A percentile compares a stretch with the other conserved stretches of the same genome.
Conservation (phyloP, 805 yeast genomes). For the Wickerhamiella lipophila region DNA sequence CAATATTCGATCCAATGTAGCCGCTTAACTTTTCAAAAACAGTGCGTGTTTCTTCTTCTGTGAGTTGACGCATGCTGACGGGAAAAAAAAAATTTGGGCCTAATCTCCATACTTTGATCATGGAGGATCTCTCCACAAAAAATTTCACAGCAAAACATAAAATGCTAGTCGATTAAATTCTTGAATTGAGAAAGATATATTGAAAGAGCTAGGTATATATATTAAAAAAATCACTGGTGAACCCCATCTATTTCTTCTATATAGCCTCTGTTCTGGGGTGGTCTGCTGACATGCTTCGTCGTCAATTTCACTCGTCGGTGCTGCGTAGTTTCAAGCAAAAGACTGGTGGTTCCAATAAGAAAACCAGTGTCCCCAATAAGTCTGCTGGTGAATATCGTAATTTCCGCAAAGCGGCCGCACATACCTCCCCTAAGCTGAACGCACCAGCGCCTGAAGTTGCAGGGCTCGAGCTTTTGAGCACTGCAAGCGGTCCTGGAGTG, state of each 20-base stretch:
- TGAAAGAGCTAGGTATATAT: no score
- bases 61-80: constrained; percentile 68
- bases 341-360: constrained; percentile 10
- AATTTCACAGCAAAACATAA: no score
- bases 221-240: no score
- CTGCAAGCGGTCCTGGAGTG: constrained; percentile 11
- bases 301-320: constrained; percentile 13
- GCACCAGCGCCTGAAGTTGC: constrained; percentile 17
- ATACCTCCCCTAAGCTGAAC: neutral
- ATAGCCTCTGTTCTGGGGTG: no score
- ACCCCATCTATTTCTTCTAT: no score
- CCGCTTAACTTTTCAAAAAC: constrained; percentile 94
- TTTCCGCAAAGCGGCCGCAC: constrained; percentile 20
- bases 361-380: constrained; percentile 15
- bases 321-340: constrained; percentile 14
- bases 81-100: neutral
- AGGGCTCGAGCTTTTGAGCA: constrained; percentile 1
- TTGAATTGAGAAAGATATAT: no score
- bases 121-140: no score
- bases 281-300: constrained; percentile 9
- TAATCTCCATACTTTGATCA: no score
- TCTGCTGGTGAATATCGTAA: constrained; percentile 20
- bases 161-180: no score
- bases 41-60: constrained; percentile 93
- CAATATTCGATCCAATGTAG: constrained; percentile 91